Evolutionary conservation across 768 basidiomycete genomes (phyloP).

Genomic region (Phanerochaete carnosa): DNA sequence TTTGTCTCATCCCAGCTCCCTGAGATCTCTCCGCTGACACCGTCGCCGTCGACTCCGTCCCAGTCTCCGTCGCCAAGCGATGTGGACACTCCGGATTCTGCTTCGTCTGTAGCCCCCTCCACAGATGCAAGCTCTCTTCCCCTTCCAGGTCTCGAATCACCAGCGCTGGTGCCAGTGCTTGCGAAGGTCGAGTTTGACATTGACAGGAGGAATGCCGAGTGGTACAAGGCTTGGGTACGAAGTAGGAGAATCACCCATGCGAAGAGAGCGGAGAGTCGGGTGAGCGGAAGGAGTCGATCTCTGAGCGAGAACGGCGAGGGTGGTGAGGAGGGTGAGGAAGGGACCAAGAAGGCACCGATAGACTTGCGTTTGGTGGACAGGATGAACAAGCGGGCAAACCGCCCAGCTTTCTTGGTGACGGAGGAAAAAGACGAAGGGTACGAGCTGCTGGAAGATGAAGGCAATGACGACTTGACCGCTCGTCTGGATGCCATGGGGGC

Average conservation of each 20-base stretch:
- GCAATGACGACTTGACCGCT: slow-evolving; percentile 37
- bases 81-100: slow-evolving; percentile 54
- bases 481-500: slow-evolving; percentile 26
- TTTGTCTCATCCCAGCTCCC: slow-evolving; percentile 42
- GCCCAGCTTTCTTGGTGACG: slow-evolving; percentile 26
- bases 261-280: slow-evolving; percentile 49
- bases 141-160: slow-evolving; percentile 61
- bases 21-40: slow-evolving; percentile 39
- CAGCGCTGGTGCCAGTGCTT: slow-evolving; percentile 74
- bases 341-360: slow-evolving; percentile 37
- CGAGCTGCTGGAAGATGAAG: slow-evolving; percentile 17
- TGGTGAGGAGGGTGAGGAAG: slow-evolving; percentile 22
- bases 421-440: slow-evolving; percentile 30
- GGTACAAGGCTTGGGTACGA: slow-evolving; percentile 84
- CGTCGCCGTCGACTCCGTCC: slow-evolving; percentile 37
- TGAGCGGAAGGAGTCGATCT: slow-evolving; percentile 22
- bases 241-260: slow-evolving; percentile 58
- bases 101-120: slow-evolving; percentile 24
- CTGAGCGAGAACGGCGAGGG: background rate
- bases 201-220: slow-evolving; percentile 71
- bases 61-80: slow-evolving; percentile 29
- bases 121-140: slow-evolving; percentile 47
- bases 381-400: slow-evolving; percentile 37
- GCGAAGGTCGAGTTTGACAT: slow-evolving; percentile 97
- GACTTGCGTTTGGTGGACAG: slow-evolving; percentile 47